Base-by-base conservation (phyloP, 306 rosid genomes). In the Trifolium repens region DNA sequence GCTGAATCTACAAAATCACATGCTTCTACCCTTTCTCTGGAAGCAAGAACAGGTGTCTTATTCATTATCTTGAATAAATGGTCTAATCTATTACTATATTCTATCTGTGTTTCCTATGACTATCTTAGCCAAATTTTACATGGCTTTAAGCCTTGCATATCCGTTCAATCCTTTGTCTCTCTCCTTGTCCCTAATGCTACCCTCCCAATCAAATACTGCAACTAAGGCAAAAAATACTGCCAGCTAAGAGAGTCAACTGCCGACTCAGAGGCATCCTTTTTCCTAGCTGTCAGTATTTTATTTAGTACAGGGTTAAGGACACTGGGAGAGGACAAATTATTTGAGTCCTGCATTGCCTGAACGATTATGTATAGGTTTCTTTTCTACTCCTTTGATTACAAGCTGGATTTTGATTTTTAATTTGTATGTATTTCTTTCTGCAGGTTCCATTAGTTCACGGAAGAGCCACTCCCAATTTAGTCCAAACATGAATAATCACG, bases 361-460 rank as follows among this genome's bases (percentile, higher is more conserved):
- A 57, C 44, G 52, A 50, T 55, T 14, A 8, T 9, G 10, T 80
- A 68, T 34, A 3, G 43, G 40, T 75, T 60, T 37, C 12, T 55
- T 42, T 5, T 10, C 27, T 62, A 17, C 22, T 62, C 37, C 43
- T 67, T 10, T 52, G 39, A 42, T 27, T 32, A 32, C 40, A 11
- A 47, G 27, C 43, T 11, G 77, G 70, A 32, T 69, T 76, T 52
- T 77, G 64, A 71, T 69, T 53, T 72, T 49, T 26, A 47, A 30
- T 19, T 72, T 30, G 10, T 24, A 26, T 63, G 7, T 66, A 72
- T 69, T 80, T 78, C 72, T 73, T 44, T 87, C 71, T 73, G 81
- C 94, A 90, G 93, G 78, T 84, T 80, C 89, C 67, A 62, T 87
- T 79, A 86, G 84, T 79, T 87, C 89, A 73, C 88, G 79, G 75